Conservation (phyloP, 2,329 filamentous ascomycete genomes). For the Penicillium sp. region DNA sequence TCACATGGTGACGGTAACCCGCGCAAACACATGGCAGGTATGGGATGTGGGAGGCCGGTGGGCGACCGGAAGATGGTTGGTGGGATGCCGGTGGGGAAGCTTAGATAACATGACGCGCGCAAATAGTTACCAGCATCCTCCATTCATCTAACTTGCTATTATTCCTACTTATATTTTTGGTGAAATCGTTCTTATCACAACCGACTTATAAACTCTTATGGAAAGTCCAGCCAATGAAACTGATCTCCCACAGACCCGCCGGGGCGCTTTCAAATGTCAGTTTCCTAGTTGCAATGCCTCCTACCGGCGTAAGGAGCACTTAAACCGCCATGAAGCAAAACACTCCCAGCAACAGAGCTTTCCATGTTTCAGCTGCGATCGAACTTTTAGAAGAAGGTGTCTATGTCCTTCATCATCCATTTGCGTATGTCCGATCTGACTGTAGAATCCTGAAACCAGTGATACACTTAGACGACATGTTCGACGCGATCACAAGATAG, state of each 20-base stretch:
- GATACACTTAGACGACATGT: conserved; percentile 31
- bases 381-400: conserved; percentile 21
- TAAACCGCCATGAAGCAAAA: conserved; percentile 21
- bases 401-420: background rate
- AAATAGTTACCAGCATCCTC: no score
- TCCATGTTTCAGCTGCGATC: conserved; percentile 16
- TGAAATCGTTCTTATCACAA: background rate
- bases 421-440: background rate
- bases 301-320: conserved; percentile 28
- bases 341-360: conserved; percentile 14
- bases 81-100: background rate
- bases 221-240: background rate
- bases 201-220: background rate
- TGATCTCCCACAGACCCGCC: background rate
- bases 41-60: background rate
- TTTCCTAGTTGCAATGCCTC: conserved; percentile 20
- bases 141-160: background rate
- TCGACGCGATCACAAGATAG: conserved; percentile 13
- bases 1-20: no score
- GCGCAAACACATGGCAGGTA: background rate
- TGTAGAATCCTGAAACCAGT: conserved; percentile 7
- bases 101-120: background rate
- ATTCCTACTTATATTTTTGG: background rate
- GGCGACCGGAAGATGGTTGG: background rate
- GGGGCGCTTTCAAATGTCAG: conserved; percentile 1